These are phyloP conservation scores for Polyplosphaeria fusca DNA, from an alignment of 495 filamentous ascomycete genomes.

Conservation along the genomic window DNA sequence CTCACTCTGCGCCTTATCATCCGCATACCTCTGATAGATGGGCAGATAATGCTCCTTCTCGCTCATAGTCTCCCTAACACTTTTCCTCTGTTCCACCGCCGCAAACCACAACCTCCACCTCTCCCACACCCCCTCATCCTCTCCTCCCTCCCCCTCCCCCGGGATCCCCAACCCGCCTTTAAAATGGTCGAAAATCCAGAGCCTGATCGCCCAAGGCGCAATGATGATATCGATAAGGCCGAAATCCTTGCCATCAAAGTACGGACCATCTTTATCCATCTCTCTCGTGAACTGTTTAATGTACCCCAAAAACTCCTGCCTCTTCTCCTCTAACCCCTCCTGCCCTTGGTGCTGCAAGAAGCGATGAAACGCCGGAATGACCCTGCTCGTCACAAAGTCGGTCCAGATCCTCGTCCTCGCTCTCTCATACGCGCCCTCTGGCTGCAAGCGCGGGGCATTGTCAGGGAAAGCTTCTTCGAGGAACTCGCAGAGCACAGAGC, in stretches of 20 bases:
- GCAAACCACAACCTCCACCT: conserved; percentile 61
- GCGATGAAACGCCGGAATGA: conserved; percentile 62
- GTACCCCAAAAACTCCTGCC: conserved; percentile 41
- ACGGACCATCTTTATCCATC: conserved; percentile 59
- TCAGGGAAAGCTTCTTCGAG: conserved; percentile 63
- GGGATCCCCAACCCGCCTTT: conserved; percentile 64
- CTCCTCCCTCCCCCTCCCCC: conserved; percentile 45
- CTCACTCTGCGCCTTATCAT: conserved; percentile 68
- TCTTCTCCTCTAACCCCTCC: conserved; percentile 45
- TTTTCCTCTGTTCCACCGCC: conserved; percentile 54
- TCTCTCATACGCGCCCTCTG: conserved; percentile 54
- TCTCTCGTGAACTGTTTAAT: conserved; percentile 40
- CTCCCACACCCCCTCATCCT: conserved; percentile 55
- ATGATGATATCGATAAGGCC: conserved; percentile 61
- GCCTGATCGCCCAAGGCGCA: conserved; percentile 47
- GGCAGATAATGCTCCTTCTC: conserved; percentile 58
- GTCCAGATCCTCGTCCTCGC: conserved; percentile 65
- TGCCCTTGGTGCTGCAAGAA: conserved; percentile 56
- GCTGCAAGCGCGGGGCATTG: conserved; percentile 50
- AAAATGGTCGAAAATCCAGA: conserved; percentile 70
- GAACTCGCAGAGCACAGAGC: conserved; percentile 64
- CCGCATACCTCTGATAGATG: conserved; percentile 68
- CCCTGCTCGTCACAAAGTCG: conserved; percentile 60
- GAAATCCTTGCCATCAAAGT: conserved; percentile 58
- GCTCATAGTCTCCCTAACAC: conserved; percentile 61